A percentile compares a stretch with the other conserved stretches of the same genome.
These are phyloP conservation scores for Clarireedia monteithiana DNA, from an alignment of 2,329 filamentous ascomycete species.

Conservation along the genomic window DNA sequence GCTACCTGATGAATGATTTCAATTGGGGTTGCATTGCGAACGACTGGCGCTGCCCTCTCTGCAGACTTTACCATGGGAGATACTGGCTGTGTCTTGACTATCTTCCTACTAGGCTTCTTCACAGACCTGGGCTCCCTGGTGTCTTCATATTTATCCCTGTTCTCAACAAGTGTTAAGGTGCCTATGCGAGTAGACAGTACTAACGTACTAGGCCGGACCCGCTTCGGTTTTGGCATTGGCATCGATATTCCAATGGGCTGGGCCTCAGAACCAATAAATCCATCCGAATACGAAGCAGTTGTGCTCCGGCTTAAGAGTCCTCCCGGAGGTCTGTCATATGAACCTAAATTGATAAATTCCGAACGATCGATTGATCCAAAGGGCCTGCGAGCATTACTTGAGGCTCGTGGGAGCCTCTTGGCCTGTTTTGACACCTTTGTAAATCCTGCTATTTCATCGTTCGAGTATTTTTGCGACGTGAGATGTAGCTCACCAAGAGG, in stretches of 20 bases:
- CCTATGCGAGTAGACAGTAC: slow-evolving; percentile 3
- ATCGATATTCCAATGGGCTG: slow-evolving; percentile 19
- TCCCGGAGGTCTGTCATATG: neutral
- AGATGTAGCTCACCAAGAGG: slow-evolving; percentile 17
- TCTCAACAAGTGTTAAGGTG: slow-evolving; percentile 12
- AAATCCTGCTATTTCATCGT: neutral
- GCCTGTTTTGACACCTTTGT: neutral
- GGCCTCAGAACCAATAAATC: slow-evolving; percentile 23
- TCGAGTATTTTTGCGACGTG: slow-evolving; percentile 5
- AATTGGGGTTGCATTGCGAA: neutral
- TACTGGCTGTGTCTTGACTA: neutral
- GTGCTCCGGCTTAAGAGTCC: too few relatives aligned
- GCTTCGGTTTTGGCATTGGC: slow-evolving; percentile 9
- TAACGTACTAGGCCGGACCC: neutral
- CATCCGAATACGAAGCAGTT: slow-evolving; percentile 18
- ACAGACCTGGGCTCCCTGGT: neutral
- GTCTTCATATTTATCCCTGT: neutral
- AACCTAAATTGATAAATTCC: slow-evolving; percentile 16
- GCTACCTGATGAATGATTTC: neutral
- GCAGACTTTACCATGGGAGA: too few relatives aligned
- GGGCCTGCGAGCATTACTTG: neutral
- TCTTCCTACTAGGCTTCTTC: neutral
- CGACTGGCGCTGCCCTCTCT: neutral
- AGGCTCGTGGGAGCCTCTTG: neutral
- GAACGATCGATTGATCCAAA: slow-evolving; percentile 11